Base-by-base conservation (phyloP, 2,329 filamentous ascomycete species). In the Venturia effusa region DNA sequence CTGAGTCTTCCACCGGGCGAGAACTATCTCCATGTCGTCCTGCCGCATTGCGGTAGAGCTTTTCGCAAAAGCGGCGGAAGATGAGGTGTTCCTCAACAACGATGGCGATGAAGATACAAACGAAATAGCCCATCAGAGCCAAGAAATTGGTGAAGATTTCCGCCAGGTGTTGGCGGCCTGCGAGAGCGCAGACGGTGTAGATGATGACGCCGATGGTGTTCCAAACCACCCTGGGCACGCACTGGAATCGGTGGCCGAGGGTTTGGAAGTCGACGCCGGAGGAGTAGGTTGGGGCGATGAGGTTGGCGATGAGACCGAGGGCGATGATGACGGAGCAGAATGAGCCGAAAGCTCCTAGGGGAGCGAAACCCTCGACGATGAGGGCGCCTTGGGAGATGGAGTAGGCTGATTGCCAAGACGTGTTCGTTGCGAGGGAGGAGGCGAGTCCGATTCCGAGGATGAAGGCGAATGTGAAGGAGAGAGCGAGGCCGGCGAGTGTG, bases 251-350 rank as follows among this genome's bases (percentile, higher is more conserved):
- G 0, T 85, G 84, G 4, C 84, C 72, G 24, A 87, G 73, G 67
- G 85, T 84, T 72, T 87, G 84, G 72, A 86, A 83, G 76, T 87
- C 86, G 67, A 87, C 78, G 4, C 83, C 83, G 67, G 86, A 80
- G 68, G 82, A 81, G 75, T 87, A 87, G 73, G 83, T 81, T 19
- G 82, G 84, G 15, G 81, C 82, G 1, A 82, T 77, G 13, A 85
- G 76, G 71, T 87, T 87, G 34, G 83, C 84, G 19, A 87, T 73
- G 57, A 87, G 71, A 1, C 80, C 81, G 48, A 85, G 76, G 4
- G 81, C 78, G 22, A 87, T 78, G 8, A 87, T 70, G 1, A 86
- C 84, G 1, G 84, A 80, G 22, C 86, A 74, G 67, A 88, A 86
- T 66, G 83, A 83, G 64, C 84, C 84, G 67, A 88, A 87, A 0